Evolutionary conservation across 2,329 filamentous ascomycete species (phyloP), one percentile per base, ranked within the genome.

Genomic region (Epicoccum sorghinum): DNA sequence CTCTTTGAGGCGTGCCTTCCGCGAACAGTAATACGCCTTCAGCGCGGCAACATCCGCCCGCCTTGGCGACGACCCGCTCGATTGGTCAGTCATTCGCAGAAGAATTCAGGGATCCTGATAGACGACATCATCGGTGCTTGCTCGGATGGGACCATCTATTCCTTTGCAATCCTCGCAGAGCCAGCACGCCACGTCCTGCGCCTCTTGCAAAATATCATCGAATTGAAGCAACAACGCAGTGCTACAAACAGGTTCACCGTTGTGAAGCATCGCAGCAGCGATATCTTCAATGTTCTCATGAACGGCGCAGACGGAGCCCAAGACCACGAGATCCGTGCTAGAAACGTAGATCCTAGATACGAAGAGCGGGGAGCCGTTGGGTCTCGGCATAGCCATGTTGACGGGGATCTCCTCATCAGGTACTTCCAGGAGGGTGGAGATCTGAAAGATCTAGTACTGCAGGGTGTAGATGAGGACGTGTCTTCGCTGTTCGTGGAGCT

Each of bases 111-210:
- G 37, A 60, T 82, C 23, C 65, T 78, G 0, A 66, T 70, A n/a
- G 75, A 80, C 36, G 72, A 83, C 29, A 77, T 82, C 24, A 61
- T 85, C 12, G 78, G 80, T 23, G 78, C 78, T 22, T 79, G 79
- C 42, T 75, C 79, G 48, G 82, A 83, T 52, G 83, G 83, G 30
- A 77, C 79, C 1, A 65, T 86, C 12, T 78, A 80, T 38, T 71
- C 77, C 13, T 88, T 97, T 63, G 83, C 83, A 1, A 75, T 93
- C 12, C 75, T 98, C 0, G 77, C 81, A 8, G 66, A 82, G 14
- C 74, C 83, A 2, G 82, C 87, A 7, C 89, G 88, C 84, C 80
- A 82, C 6, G 78, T 96, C 4, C 79, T 98, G 4, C 82, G 83
- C 52, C 86, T 93, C 58, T 69, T 97, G 1, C 88, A 96, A 66